These are phyloP conservation scores for Lactifluus volemus DNA, from an alignment of 768 basidiomycete species.

Conservation along the genomic window DNA sequence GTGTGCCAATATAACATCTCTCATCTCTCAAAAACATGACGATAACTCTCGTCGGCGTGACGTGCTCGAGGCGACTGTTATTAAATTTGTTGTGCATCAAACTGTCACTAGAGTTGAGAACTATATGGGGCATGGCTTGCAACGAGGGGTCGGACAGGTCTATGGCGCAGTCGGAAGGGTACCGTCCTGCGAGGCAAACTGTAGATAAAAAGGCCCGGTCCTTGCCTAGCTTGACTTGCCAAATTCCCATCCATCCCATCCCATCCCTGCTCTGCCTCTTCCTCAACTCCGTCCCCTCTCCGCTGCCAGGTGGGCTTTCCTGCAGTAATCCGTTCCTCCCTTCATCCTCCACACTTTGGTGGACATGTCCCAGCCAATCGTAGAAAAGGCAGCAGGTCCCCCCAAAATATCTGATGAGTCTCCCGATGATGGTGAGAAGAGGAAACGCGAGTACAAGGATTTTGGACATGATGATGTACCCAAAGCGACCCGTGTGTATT, in stretches of 20 bases:
- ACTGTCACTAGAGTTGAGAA: no score
- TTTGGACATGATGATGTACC: conserved; percentile 55
- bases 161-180: no score
- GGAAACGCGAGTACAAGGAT: conserved; percentile 83
- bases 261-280: conserved; percentile 7
- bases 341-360: neutral
- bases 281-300: conserved; percentile 12
- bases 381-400: conserved; percentile 62
- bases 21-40: no score
- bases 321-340: neutral
- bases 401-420: conserved; percentile 26
- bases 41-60: no score
- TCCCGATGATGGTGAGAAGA: conserved; percentile 29
- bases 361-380: conserved; percentile 34
- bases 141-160: no score
- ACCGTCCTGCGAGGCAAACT: no score
- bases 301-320: conserved; percentile 12
- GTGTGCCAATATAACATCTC: no score
- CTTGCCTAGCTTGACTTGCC: no score
- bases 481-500: conserved; percentile 57
- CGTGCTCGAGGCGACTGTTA: no score
- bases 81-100: no score
- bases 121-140: no score
- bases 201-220: no score
- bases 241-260: conserved; percentile 13